Percentiles rank a stretch among this genome's conserved stretches.
These are phyloP conservation scores for Pyricularia pennisetigena DNA, from an alignment of 2,329 filamentous ascomycete genomes.

Conservation along the genomic window DNA sequence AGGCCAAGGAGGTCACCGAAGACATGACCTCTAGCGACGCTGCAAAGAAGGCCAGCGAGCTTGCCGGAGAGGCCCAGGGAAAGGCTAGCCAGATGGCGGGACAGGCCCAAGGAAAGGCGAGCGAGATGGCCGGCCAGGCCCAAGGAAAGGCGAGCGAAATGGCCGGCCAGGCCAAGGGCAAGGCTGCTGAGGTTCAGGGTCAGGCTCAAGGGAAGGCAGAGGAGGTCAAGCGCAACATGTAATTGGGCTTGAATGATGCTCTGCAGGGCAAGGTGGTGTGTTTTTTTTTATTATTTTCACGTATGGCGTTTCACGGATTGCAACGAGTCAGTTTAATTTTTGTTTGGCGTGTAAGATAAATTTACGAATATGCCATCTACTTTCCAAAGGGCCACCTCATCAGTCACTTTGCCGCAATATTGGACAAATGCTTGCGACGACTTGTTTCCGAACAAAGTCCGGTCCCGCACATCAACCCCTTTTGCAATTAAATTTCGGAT, in stretches of 20 bases:
- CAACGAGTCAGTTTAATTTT: background rate
- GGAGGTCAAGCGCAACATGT: constrained; percentile 22
- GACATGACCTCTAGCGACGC: constrained; percentile 21
- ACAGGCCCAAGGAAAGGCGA: constrained; percentile 27
- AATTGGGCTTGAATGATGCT: background rate
- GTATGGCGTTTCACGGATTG: background rate
- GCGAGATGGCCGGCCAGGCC: constrained; percentile 21
- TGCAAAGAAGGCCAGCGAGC: constrained; percentile 29
- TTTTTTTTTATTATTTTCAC: background rate
- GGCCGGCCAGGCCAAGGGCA: constrained; percentile 22
- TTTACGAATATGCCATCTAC: background rate
- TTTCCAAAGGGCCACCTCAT: background rate
- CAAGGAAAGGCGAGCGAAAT: constrained; percentile 29
- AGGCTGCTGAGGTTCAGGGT: constrained; percentile 24
- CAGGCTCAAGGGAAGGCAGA: constrained; percentile 33
- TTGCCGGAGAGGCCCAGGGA: constrained; percentile 19
- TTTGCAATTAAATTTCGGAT: background rate
- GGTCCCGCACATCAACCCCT: background rate
- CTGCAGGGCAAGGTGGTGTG: background rate
- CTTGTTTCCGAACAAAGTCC: background rate
- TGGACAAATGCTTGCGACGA: too few relatives aligned
- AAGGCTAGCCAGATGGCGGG: constrained; percentile 15
- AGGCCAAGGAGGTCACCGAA: constrained; percentile 35
- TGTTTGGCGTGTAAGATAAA: background rate
- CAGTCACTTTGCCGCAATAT: too few relatives aligned